Conservation (phyloP, 2,329 filamentous ascomycete species). For the Polytolypa hystricis region DNA sequence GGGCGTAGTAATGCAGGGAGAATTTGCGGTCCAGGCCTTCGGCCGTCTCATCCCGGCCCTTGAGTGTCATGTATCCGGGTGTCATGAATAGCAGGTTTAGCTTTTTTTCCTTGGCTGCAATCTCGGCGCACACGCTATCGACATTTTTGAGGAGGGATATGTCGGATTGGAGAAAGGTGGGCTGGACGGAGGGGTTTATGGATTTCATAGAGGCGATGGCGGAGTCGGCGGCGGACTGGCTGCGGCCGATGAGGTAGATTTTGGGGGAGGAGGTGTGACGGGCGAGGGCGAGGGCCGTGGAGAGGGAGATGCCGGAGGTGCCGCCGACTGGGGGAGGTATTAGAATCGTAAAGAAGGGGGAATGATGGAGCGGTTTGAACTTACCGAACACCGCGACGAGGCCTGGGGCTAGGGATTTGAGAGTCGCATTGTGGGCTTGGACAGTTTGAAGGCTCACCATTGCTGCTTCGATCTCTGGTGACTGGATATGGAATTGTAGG, state of each 20-base stretch:
- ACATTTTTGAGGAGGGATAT: constrained; percentile 26
- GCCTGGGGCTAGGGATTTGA: constrained; percentile 11
- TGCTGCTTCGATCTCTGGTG: no score
- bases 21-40: constrained; percentile 24
- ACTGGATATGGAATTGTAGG: no score
- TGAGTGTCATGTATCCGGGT: constrained; percentile 24
- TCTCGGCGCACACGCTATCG: constrained; percentile 21
- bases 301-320: constrained; percentile 43
- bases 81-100: constrained; percentile 32
- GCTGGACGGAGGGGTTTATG: constrained; percentile 16
- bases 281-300: constrained; percentile 38
- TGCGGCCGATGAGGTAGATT: constrained; percentile 43
- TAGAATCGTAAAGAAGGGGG: no score
- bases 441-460: no score
- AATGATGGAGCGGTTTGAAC: no score
- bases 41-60: constrained; percentile 17
- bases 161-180: constrained; percentile 23
- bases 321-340: no score
- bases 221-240: constrained; percentile 22
- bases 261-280: constrained; percentile 31
- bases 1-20: constrained; percentile 23
- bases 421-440: constrained; percentile 15
- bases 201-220: constrained; percentile 34
- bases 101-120: constrained; percentile 18
- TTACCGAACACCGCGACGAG: constrained; percentile 15